These are phyloP conservation scores for Cenchrus americanus DNA, from an alignment of 176 grass and related monocot species.

Conservation along the genomic window DNA sequence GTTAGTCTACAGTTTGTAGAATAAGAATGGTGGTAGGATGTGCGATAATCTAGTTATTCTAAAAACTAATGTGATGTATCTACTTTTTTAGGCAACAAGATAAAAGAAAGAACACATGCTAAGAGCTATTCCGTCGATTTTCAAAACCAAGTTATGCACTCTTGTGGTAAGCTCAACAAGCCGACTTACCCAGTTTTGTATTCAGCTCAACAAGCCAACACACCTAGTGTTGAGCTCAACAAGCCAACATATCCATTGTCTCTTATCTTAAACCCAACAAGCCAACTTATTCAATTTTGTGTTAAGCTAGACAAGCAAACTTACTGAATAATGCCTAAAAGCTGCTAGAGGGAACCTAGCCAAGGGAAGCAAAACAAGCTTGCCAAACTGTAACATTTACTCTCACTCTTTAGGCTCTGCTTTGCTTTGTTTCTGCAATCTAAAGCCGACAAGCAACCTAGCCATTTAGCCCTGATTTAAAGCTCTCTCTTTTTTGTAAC, in stretches of 20 bases:
- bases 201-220: conserved; percentile 10
- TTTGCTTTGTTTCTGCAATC: background rate
- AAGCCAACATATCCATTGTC: background rate
- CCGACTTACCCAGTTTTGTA: background rate
- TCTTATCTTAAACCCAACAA: background rate
- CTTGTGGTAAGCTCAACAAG: background rate
- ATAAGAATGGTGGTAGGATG: background rate
- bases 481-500: background rate
- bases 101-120: conserved; percentile 18
- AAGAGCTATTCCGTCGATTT: background rate
- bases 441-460: conserved; percentile 7
- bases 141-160: background rate
- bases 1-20: background rate
- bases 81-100: background rate
- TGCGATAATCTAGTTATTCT: background rate
- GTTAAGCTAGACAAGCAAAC: conserved; percentile 9
- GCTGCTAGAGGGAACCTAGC: background rate
- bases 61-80: background rate
- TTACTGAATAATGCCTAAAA: background rate
- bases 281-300: background rate
- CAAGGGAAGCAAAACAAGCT: background rate
- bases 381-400: conserved; percentile 17
- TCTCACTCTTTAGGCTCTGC: background rate
- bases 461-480: conserved; percentile 1
- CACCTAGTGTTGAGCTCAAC: background rate